Conservation (phyloP, 2,329 filamentous ascomycete species). For the Monilinia polystroma region DNA sequence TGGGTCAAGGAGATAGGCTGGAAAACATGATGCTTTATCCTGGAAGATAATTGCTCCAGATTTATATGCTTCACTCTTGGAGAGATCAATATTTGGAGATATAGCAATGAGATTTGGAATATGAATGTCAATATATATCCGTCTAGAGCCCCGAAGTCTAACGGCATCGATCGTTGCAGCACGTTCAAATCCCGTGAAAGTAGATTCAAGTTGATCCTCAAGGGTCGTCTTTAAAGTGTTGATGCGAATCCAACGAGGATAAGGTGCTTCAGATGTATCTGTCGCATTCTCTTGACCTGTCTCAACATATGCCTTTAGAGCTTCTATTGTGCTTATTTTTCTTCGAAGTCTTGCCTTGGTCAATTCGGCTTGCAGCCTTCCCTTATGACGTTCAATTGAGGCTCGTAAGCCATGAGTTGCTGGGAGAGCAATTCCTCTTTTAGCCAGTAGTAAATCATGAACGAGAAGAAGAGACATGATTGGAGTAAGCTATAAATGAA, state of each 20-base stretch:
- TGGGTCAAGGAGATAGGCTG: slow-evolving; percentile 80
- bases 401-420: slow-evolving; percentile 74
- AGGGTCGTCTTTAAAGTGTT: slow-evolving; percentile 75
- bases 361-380: slow-evolving; percentile 76
- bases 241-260: slow-evolving; percentile 90
- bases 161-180: slow-evolving; percentile 59
- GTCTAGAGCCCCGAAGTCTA: slow-evolving; percentile 47
- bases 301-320: slow-evolving; percentile 59
- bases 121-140: slow-evolving; percentile 72
- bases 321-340: slow-evolving; percentile 66
- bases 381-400: slow-evolving; percentile 77
- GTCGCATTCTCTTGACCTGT: slow-evolving; percentile 48
- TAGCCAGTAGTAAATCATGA: slow-evolving; percentile 82
- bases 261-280: slow-evolving; percentile 43
- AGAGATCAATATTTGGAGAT: slow-evolving; percentile 68
- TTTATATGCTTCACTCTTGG: slow-evolving; percentile 70
- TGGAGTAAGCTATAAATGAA: slow-evolving; percentile 66
- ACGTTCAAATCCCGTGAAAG: slow-evolving; percentile 64
- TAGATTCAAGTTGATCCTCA: slow-evolving; percentile 69
- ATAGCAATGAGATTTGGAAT: slow-evolving; percentile 83
- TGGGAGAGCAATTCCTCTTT: slow-evolving; percentile 78
- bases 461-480: slow-evolving; percentile 76
- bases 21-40: slow-evolving; percentile 96
- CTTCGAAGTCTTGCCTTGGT: slow-evolving; percentile 74
- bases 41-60: slow-evolving; percentile 82